phyloP scores from a whole-genome alignment of 2,329 filamentous ascomycete genomes.

The Microdochium trichocladiopsis region DNA sequence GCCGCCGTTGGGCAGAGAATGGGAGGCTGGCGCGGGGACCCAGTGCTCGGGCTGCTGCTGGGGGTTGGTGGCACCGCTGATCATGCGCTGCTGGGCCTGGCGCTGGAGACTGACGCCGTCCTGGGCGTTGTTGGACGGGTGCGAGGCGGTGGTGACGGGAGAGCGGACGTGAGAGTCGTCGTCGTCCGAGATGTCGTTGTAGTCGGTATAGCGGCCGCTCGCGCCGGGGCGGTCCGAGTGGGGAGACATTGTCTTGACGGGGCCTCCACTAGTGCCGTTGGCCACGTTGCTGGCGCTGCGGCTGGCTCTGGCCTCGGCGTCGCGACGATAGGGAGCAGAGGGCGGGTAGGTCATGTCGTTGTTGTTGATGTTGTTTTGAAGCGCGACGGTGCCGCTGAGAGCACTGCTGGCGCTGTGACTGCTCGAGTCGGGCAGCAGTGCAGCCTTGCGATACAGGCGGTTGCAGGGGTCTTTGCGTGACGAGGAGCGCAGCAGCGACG shows the following conservation, averaged over 20 bases:
- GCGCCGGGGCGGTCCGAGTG: background rate
- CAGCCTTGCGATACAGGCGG: background rate
- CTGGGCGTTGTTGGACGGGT: background rate
- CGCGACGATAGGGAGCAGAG: background rate
- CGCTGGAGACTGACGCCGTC: background rate
- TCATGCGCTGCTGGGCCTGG: background rate
- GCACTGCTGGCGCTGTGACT: background rate
- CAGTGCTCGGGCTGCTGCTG: background rate
- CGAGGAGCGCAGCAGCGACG: background rate
- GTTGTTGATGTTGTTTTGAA: background rate
- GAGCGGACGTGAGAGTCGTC: background rate
- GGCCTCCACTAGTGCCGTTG: background rate
- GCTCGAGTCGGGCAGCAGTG: background rate
- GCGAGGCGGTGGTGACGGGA: background rate
- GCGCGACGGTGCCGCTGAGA: too few species aligned
- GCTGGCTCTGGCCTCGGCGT: background rate
- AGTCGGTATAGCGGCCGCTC: background rate
- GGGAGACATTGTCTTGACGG: background rate
- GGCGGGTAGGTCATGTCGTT: background rate
- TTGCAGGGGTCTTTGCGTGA: background rate
- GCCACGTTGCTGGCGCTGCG: background rate
- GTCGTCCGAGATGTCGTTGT: slow-evolving; percentile 1
- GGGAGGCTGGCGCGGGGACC: background rate
- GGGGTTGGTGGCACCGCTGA: background rate
- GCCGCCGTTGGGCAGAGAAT: background rate